These are phyloP conservation scores for Withania somnifera DNA, from an alignment of 305 asterid genomes.

Conservation along the genomic window DNA sequence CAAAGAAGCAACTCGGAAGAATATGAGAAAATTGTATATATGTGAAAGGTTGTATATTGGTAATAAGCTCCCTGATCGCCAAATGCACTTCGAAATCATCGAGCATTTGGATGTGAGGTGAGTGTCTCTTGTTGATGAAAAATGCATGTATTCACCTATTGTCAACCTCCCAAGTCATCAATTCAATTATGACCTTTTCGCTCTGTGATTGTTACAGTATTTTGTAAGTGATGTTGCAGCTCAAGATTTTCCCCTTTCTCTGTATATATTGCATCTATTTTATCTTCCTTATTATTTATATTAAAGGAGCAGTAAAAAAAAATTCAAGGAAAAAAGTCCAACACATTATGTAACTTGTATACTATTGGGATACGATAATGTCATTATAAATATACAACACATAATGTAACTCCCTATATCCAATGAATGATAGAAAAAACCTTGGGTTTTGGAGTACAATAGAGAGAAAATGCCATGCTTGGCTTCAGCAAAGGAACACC, in stretches of 20 bases:
- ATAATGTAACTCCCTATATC: not conserved
- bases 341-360: too few species aligned
- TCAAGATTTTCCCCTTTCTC: not conserved
- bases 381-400: too few species aligned
- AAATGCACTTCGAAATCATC: slow-evolving; percentile 85
- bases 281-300: not conserved
- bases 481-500: slow-evolving; percentile 50
- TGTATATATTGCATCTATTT: not conserved
- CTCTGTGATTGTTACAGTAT: not conserved
- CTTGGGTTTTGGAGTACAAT: slow-evolving; percentile 42
- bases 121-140: slow-evolving; percentile 6
- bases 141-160: not conserved
- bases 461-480: slow-evolving; percentile 52
- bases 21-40: slow-evolving; percentile 47
- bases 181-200: not conserved
- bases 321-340: too few species aligned
- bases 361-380: too few species aligned
- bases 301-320: not conserved
- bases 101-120: slow-evolving; percentile 57
- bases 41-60: slow-evolving; percentile 78
- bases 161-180: not conserved
- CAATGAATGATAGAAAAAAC: slow-evolving; percentile 19
- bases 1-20: slow-evolving; percentile 36
- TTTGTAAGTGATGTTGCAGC: not conserved
- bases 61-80: slow-evolving; percentile 47